A percentile compares a stretch with the other conserved stretches of the same genome.
Evolutionary conservation across 1,284 basidiomycete species (phyloP).

Genomic region (Sanghuangporus weigelae): DNA sequence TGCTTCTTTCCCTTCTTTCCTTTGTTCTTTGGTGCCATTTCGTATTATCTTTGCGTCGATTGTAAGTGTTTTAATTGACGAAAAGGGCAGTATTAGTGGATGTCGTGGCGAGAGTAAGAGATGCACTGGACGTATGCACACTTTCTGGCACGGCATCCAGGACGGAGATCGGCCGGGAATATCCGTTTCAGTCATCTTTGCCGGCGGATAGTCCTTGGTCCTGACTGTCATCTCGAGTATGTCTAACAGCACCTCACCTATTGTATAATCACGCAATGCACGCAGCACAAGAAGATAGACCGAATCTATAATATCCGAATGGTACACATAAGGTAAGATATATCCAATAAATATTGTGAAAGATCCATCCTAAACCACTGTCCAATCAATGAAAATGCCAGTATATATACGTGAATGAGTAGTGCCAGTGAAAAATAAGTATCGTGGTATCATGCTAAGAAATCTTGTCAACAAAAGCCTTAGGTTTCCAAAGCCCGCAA

Average conservation of each 20-base stretch:
- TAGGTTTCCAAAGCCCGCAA: background rate
- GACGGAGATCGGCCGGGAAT: background rate
- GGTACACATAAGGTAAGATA: too few relatives aligned
- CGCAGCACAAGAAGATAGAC: too few relatives aligned
- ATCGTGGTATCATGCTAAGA: background rate
- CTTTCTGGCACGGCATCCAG: background rate
- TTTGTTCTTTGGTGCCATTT: conserved; percentile 86
- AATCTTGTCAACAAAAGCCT: background rate
- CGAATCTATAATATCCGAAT: too few relatives aligned
- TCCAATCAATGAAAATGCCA: too few relatives aligned
- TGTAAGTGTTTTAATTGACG: background rate
- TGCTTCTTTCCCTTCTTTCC: conserved; percentile 83
- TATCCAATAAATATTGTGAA: too few relatives aligned
- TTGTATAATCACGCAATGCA: too few relatives aligned
- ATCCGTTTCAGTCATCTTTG: background rate
- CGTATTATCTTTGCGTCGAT: background rate
- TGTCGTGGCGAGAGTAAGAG: background rate
- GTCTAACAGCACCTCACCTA: too few relatives aligned
- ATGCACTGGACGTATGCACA: background rate
- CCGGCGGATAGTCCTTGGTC: background rate
- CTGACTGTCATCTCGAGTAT: background rate
- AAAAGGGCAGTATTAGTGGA: background rate
- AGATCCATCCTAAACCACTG: too few relatives aligned
- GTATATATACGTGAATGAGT: too few relatives aligned
- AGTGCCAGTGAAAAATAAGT: too few relatives aligned